These are phyloP conservation scores for Pythium monospermum DNA, from an alignment of 352 stramenopile species.

Conservation along the genomic window DNA sequence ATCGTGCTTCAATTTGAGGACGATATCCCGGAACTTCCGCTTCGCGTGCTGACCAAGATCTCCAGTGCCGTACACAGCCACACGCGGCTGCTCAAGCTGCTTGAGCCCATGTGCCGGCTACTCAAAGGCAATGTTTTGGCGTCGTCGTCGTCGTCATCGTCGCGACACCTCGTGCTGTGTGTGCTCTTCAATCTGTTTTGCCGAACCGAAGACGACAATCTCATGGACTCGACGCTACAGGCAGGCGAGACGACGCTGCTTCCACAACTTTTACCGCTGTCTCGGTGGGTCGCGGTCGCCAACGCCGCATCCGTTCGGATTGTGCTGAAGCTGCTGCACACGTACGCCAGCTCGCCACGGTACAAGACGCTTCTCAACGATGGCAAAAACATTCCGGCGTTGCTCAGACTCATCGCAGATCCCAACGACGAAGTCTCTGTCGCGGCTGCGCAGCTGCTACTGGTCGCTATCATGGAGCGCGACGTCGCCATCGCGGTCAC, in stretches of 20 bases:
- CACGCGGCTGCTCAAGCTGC: slow-evolving; percentile 29
- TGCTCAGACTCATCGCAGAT: slow-evolving; percentile 38
- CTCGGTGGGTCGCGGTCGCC: slow-evolving; percentile 38
- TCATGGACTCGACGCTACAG: slow-evolving; percentile 6
- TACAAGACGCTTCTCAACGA: slow-evolving; percentile 47
- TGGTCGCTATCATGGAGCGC: slow-evolving; percentile 31
- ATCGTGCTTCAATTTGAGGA: slow-evolving; percentile 26
- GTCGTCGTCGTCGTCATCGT: slow-evolving; percentile 15
- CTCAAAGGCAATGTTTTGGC: slow-evolving; percentile 2
- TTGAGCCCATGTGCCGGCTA: slow-evolving; percentile 24
- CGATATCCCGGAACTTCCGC: slow-evolving; percentile 36
- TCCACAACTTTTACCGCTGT: slow-evolving; percentile 46
- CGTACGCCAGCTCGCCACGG: slow-evolving; percentile 25
- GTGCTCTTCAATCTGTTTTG: slow-evolving; percentile 67
- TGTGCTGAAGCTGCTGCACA: slow-evolving; percentile 50
- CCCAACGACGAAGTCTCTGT: slow-evolving; percentile 34
- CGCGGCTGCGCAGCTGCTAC: slow-evolving; percentile 38
- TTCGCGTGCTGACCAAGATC: slow-evolving; percentile 45
- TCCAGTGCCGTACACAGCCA: slow-evolving; percentile 33
- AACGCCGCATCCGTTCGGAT: slow-evolving; percentile 31
- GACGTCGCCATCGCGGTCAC: slow-evolving; percentile 63
- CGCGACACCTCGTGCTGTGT: slow-evolving; percentile 33
- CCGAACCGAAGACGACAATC: slow-evolving; percentile 11
- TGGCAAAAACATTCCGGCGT: slow-evolving; percentile 41
- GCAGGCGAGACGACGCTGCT: slow-evolving; percentile 33